These are phyloP conservation scores for Ophiostoma pallidulum DNA, from an alignment of 2,329 filamentous ascomycete genomes.

Conservation along the genomic window DNA sequence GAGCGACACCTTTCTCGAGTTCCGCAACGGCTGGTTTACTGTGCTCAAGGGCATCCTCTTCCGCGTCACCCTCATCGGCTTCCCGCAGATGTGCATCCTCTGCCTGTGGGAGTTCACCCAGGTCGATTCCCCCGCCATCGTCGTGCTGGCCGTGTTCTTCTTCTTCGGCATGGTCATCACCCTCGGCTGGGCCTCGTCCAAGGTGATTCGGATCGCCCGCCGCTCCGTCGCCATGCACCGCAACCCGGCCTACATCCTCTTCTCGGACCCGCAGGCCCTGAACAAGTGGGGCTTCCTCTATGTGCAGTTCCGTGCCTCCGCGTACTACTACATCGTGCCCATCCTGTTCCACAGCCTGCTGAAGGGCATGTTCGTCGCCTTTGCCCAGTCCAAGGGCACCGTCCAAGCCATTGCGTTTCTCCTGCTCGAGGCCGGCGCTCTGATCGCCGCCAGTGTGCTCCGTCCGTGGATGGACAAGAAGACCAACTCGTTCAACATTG, in stretches of 20 bases:
- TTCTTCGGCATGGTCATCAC: constrained; percentile 65
- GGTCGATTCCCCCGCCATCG: constrained; percentile 66
- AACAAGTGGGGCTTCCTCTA: constrained; percentile 94
- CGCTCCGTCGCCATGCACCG: constrained; percentile 78
- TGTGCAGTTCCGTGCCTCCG: constrained; percentile 78
- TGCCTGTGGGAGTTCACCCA: constrained; percentile 79
- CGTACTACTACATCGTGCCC: constrained; percentile 80
- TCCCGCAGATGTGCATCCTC: constrained; percentile 73
- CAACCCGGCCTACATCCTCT: constrained; percentile 83
- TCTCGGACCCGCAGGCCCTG: constrained; percentile 72
- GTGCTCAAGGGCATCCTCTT: constrained; percentile 81
- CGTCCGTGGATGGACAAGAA: constrained; percentile 95
- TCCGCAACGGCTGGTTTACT: constrained; percentile 78
- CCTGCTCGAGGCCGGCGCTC: constrained; percentile 61
- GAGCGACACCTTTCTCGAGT: constrained; percentile 63
- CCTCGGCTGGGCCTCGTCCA: constrained; percentile 68
- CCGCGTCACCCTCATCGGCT: constrained; percentile 72
- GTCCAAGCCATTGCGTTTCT: constrained; percentile 69
- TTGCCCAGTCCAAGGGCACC: constrained; percentile 56
- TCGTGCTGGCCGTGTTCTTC: constrained; percentile 73
- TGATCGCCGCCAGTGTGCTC: constrained; percentile 64
- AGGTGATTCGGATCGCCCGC: constrained; percentile 72
- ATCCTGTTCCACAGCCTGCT: constrained; percentile 61
- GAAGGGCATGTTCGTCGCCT: constrained; percentile 75
- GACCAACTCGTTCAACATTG: constrained; percentile 83